A percentile compares a stretch with the other conserved stretches of the same genome.
These are phyloP conservation scores for Lachnellula occidentalis DNA, from an alignment of 2,329 filamentous ascomycete species.

Conservation along the genomic window DNA sequence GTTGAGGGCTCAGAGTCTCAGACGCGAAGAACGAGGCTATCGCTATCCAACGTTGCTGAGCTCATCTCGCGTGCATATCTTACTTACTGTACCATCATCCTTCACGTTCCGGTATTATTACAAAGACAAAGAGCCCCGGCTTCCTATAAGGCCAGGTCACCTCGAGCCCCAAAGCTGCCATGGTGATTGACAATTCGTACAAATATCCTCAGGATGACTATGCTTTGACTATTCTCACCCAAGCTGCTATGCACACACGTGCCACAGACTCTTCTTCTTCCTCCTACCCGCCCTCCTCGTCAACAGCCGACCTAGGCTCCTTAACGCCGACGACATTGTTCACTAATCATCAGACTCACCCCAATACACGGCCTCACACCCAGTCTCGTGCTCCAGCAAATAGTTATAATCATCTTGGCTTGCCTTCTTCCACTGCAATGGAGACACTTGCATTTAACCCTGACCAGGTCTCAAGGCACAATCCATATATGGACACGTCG, in stretches of 20 bases:
- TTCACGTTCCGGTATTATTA: neutral
- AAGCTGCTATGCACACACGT: conserved; percentile 22
- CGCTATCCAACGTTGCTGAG: too few relatives aligned
- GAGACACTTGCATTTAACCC: conserved; percentile 20
- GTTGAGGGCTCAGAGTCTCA: too few relatives aligned
- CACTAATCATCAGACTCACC: conserved; percentile 10
- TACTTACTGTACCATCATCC: neutral
- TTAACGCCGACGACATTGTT: neutral
- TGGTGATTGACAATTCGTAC: conserved; percentile 18
- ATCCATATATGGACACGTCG: conserved; percentile 14
- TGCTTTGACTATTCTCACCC: conserved; percentile 24
- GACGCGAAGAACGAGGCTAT: too few relatives aligned
- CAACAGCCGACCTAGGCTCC: neutral
- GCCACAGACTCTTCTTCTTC: conserved; percentile 1
- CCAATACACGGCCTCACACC: neutral
- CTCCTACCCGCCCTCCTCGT: neutral
- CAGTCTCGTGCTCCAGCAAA: neutral
- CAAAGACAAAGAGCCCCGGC: neutral
- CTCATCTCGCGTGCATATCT: neutral
- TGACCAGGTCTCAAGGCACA: conserved; percentile 1
- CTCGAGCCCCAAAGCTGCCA: neutral
- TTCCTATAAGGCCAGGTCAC: neutral
- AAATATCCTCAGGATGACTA: conserved; percentile 20
- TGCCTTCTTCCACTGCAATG: conserved; percentile 15
- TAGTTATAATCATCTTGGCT: neutral